A percentile compares a stretch with the other conserved stretches of the same genome.
Evolutionary conservation across 139 green algal genomes (phyloP).

Genomic region (Trebouxia sp.): DNA sequence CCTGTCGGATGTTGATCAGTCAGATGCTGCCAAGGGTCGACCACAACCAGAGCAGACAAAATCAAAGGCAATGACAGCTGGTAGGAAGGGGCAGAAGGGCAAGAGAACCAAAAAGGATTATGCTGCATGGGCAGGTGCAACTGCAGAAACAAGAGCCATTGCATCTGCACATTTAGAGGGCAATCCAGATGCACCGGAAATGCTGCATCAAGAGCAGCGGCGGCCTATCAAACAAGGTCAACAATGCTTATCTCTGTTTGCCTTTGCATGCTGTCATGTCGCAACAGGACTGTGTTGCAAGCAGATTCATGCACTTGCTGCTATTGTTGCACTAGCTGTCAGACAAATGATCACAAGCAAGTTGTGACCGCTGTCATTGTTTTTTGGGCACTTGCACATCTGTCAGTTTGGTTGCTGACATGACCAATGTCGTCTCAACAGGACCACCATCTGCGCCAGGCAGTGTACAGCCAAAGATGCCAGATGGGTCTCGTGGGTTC

Average conservation of each 20-base stretch:
- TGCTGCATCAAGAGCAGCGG: too few relatives aligned
- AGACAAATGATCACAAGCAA: neutral
- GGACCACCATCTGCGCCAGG: neutral
- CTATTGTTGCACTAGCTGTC: neutral
- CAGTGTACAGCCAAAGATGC: conserved; percentile 12
- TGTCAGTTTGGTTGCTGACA: neutral
- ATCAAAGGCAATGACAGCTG: neutral
- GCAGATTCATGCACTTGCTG: neutral
- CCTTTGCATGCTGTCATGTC: neutral
- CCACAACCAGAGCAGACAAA: too few relatives aligned
- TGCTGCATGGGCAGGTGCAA: conserved; percentile 12
- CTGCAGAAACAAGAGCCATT: conserved; percentile 7
- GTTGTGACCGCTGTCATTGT: too few relatives aligned
- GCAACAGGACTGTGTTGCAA: neutral
- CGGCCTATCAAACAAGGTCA: neutral
- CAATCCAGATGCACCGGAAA: neutral
- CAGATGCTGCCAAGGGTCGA: neutral
- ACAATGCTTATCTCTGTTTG: neutral
- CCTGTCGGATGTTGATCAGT: neutral
- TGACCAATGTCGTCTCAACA: too few relatives aligned
- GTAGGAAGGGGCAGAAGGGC: neutral
- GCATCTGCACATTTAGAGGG: neutral
- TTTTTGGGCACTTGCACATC: too few relatives aligned
- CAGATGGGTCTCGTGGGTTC: neutral
- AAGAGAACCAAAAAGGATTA: conserved; percentile 21